Percentiles rank a stretch among this genome's conserved stretches.
Evolutionary conservation across 495 filamentous ascomycete genomes (phyloP).

Genomic region (Aspergillus wentii): DNA sequence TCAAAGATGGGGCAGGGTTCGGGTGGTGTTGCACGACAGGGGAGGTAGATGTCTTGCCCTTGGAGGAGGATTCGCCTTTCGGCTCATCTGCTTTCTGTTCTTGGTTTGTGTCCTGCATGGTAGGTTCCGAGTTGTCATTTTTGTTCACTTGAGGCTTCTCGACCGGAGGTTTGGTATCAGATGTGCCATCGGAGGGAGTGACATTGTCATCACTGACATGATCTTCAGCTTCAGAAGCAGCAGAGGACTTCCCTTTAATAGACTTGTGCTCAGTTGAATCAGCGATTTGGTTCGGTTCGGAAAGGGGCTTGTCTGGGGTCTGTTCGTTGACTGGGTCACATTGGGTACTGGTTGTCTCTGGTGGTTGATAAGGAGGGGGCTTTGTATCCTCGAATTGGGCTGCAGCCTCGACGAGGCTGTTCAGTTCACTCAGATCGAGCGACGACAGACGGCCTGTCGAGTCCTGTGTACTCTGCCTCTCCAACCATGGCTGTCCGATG

Average conservation of each 20-base stretch:
- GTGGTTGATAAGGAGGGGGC: slow-evolving; percentile 26
- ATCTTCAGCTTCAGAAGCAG: no score
- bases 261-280: neutral
- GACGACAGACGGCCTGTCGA: slow-evolving; percentile 23
- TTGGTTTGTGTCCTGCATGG: neutral
- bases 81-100: neutral
- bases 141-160: neutral
- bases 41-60: slow-evolving; percentile 4
- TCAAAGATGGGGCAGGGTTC: slow-evolving; percentile 20
- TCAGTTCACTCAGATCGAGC: slow-evolving; percentile 30
- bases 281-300: neutral
- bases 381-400: slow-evolving; percentile 21
- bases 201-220: neutral
- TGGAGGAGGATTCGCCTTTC: neutral
- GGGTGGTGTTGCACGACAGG: slow-evolving; percentile 7
- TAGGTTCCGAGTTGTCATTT: neutral
- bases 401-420: slow-evolving; percentile 25
- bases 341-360: neutral
- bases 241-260: no score
- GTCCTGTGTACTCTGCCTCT: slow-evolving; percentile 9
- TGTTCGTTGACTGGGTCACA: neutral
- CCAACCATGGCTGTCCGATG: slow-evolving; percentile 39
- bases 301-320: slow-evolving; percentile 1
- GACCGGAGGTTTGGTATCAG: neutral
- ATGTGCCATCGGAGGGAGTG: neutral